Evolutionary conservation across 495 filamentous ascomycete genomes (phyloP), one percentile per base, ranked within the genome.

Genomic region (Melanomma pulvis-pyrius): DNA sequence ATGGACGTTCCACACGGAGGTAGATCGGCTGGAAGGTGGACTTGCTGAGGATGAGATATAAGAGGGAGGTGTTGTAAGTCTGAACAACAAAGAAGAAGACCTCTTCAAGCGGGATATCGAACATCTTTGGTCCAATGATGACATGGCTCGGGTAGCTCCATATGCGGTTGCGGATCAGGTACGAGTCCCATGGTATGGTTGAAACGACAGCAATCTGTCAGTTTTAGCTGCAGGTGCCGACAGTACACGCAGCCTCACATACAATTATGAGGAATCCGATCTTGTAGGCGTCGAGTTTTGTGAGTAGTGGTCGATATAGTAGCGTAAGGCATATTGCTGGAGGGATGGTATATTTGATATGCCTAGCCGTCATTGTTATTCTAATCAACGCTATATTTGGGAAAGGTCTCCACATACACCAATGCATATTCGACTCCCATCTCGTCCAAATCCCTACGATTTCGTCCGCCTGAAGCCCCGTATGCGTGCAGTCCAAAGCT

Each of bases 41-140:
- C 66, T 87, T 89, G 73, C 82, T 90, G 7, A 85, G 67, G 2
- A 90, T 74, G 9, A 86, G 76, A 71, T 91, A 91, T 24, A 90
- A 69, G 29, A 90, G 72, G 2, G 82, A 82, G 5, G 88, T 90
- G 71, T 81, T 87, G 71, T 89, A 91, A 7, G 88, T 90, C 73
- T 91, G 88, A 32, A 91, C 83, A n/a, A 89, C 73, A 74, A 90
- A 90, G 79, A 90, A 91, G 75, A 90, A 90, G 24, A 90, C 64
- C 68, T 90, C 88, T 71, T 91, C 88, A 2, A 81, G 65, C 0
- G 88, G 88, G 52, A 91, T 85, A 6, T 72, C 72, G 69, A 84
- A 83, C 21, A 89, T 72, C 1, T 76, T 83, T 17, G 76, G 79
- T 1, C 88, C 88, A 39, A 86, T 50, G 21, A 90, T 79, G 7